These are phyloP conservation scores for Backusella australiensis DNA, from an alignment of 192 early-diverging fungal genomes.

Conservation along the genomic window DNA sequence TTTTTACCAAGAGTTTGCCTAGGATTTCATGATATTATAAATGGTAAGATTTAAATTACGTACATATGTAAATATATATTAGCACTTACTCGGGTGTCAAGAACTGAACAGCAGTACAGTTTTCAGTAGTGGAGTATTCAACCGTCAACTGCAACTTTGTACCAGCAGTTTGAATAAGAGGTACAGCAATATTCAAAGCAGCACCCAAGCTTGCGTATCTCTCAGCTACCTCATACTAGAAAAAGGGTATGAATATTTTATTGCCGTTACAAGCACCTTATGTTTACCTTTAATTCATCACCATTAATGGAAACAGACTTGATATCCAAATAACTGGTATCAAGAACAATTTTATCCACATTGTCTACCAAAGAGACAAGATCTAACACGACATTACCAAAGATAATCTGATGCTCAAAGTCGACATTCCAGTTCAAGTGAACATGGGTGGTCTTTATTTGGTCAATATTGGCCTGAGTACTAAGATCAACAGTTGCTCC, in stretches of 20 bases:
- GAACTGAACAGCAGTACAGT: constrained; percentile 92
- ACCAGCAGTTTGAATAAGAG: constrained; percentile 38
- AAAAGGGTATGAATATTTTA: not conserved
- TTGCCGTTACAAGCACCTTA: not conserved
- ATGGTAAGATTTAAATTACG: not conserved
- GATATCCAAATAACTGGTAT: constrained; percentile 64
- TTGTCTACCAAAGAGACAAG: constrained; percentile 54
- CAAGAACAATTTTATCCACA: constrained; percentile 62
- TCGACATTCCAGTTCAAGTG: constrained; percentile 76
- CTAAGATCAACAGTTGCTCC: constrained; percentile 62
- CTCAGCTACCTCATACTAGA: constrained; percentile 50
- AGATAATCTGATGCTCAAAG: constrained; percentile 69
- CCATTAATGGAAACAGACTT: constrained; percentile 35
- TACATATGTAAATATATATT: not conserved
- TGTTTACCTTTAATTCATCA: constrained; percentile 27
- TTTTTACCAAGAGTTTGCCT: constrained; percentile 93
- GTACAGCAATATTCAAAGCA: constrained; percentile 56
- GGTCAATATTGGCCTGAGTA: constrained; percentile 77
- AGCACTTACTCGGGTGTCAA: constrained; percentile 64
- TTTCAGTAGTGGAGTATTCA: constrained; percentile 73
- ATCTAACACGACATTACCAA: constrained; percentile 63
- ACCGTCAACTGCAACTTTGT: constrained; percentile 59
- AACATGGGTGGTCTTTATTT: constrained; percentile 71
- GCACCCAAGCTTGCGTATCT: constrained; percentile 70
- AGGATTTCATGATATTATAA: not conserved